Percentiles rank a stretch among this genome's conserved stretches.
phyloP scores from a whole-genome alignment of 2,329 filamentous ascomycete species.

The Trichoderma sp. region DNA sequence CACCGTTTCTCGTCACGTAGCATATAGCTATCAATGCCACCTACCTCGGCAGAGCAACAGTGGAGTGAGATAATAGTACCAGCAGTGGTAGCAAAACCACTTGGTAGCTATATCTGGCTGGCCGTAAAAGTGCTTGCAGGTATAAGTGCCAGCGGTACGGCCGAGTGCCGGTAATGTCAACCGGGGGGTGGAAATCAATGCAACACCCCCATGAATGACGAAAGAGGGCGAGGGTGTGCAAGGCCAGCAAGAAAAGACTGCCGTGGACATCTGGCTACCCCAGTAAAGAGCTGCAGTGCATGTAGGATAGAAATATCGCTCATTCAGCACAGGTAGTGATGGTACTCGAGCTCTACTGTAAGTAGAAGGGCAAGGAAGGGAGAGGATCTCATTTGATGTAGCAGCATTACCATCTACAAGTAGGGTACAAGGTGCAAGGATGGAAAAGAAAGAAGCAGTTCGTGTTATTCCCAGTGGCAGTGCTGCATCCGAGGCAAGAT shows the following conservation, averaged over 20 bases:
- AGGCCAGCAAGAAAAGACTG: slow-evolving; percentile 2
- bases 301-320: not conserved
- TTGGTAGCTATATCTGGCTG: not conserved
- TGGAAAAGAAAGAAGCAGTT: not conserved
- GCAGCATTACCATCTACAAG: not conserved
- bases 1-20: not conserved
- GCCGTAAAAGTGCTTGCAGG: not conserved
- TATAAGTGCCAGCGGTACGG: not conserved
- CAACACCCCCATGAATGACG: slow-evolving; percentile 2
- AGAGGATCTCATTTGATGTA: not conserved
- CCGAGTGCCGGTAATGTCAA: slow-evolving; percentile 6
- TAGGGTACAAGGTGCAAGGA: not conserved
- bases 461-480: not conserved
- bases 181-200: slow-evolving; percentile 1
- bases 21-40: not conserved
- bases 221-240: not conserved
- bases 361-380: not conserved
- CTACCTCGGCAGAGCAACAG: not conserved
- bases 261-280: not conserved
- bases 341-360: not conserved
- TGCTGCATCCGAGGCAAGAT: not conserved
- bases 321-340: not conserved
- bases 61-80: not conserved
- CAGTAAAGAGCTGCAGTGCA: not conserved
- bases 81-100: not conserved